Evolutionary conservation across 345 rosid species (phyloP).

Genomic region (Gossypium mustelinum): DNA sequence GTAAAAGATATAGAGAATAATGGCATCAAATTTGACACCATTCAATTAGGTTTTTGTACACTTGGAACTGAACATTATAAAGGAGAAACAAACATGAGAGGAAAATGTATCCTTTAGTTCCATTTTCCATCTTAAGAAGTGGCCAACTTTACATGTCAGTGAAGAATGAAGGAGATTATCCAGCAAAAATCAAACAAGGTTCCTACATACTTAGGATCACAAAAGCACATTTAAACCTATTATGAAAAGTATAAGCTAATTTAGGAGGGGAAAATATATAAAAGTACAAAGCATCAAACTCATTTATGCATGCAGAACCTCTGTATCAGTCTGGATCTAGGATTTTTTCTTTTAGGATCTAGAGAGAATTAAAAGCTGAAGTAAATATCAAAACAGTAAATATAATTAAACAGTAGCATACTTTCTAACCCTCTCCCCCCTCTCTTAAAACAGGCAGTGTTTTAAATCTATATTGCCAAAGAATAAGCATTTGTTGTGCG

Average conservation of each 20-base stretch:
- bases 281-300: background rate
- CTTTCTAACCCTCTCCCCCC: background rate
- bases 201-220: background rate
- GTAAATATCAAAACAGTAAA: background rate
- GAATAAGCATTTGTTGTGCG: background rate
- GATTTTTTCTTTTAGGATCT: background rate
- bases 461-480: conserved; percentile 5
- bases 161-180: background rate
- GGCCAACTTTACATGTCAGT: background rate
- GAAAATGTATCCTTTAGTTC: background rate
- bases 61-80: background rate
- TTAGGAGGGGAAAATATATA: background rate
- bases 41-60: background rate
- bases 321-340: background rate
- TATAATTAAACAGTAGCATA: background rate
- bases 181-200: background rate
- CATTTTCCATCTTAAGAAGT: background rate
- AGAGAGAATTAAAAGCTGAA: background rate
- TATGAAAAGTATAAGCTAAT: background rate
- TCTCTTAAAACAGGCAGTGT: background rate
- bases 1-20: background rate
- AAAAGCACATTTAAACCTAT: background rate
- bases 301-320: background rate
- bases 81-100: background rate
- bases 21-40: background rate